Evolutionary conservation across 768 basidiomycete species (phyloP).

Genomic region (Cystobasidium onofrii): DNA sequence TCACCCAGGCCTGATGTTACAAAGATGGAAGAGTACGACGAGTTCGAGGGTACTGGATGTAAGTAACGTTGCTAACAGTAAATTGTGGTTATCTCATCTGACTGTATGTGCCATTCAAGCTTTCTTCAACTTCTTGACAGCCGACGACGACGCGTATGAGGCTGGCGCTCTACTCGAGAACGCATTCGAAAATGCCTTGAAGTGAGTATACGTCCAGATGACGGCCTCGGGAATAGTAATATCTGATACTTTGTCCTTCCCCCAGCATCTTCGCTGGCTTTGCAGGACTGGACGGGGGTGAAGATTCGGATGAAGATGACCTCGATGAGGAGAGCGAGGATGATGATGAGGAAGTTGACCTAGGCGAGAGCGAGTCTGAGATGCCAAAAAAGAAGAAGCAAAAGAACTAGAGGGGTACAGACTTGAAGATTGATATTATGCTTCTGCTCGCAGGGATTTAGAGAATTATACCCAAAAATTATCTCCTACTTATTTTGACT

Average conservation of each 20-base stretch:
- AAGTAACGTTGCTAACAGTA: not conserved
- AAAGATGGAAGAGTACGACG: constrained; percentile 24
- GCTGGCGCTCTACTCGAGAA: not conserved
- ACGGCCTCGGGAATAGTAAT: too few relatives aligned
- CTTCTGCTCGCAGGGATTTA: too few relatives aligned
- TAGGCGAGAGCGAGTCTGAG: constrained; percentile 25
- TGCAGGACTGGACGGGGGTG: constrained; percentile 3
- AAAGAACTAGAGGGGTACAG: not conserved
- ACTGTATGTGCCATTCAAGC: constrained; percentile 2
- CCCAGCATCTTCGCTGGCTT: constrained; percentile 26
- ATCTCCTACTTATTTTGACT: too few relatives aligned
- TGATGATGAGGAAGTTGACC: constrained; percentile 21
- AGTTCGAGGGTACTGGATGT: constrained; percentile 21
- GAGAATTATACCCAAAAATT: too few relatives aligned
- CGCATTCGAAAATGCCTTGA: constrained; percentile 8
- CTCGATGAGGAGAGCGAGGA: constrained; percentile 23
- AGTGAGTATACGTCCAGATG: not conserved
- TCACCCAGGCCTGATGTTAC: constrained; percentile 8
- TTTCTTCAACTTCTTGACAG: constrained; percentile 31
- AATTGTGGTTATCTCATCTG: not conserved
- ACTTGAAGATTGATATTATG: too few relatives aligned
- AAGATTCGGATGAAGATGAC: constrained; percentile 6
- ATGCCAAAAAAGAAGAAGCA: constrained; percentile 29
- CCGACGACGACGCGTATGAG: not conserved
- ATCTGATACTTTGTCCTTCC: not conserved